Conservation (phyloP, 176 grass and related monocot genomes). For the Oryza rufipogon region DNA sequence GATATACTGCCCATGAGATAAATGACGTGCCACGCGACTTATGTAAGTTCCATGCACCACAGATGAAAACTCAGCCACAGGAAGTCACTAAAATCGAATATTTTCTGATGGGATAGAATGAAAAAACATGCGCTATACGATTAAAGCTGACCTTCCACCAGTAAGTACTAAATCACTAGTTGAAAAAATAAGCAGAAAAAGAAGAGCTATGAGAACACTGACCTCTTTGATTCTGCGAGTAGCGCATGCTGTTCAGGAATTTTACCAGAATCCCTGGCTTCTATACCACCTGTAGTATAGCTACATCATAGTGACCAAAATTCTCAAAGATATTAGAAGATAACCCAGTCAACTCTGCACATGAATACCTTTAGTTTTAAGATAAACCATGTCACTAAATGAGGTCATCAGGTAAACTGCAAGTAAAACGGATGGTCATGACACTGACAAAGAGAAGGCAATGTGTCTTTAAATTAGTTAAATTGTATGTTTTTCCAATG, state of each 20-base stretch:
- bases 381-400: not conserved
- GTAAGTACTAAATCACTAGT: not conserved
- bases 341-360: slow-evolving; percentile 24
- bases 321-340: not conserved
- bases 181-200: slow-evolving; percentile 14
- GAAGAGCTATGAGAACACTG: slow-evolving; percentile 11
- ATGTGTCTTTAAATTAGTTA: not conserved
- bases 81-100: not conserved
- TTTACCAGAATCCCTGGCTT: slow-evolving; percentile 52
- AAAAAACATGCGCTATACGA: not conserved
- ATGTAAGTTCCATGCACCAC: not conserved
- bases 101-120: slow-evolving; percentile 6
- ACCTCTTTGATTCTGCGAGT: slow-evolving; percentile 81
- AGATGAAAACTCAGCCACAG: not conserved
- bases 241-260: slow-evolving; percentile 55
- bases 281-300: slow-evolving; percentile 53
- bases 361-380: slow-evolving; percentile 7
- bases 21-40: not conserved
- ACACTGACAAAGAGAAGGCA: not conserved
- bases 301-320: slow-evolving; percentile 47
- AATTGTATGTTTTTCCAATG: not conserved
- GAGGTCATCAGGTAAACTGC: not conserved
- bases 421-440: slow-evolving; percentile 7
- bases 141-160: slow-evolving; percentile 3
- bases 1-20: not conserved